Conservation (phyloP, 2,329 filamentous ascomycete species). For the Colletotrichum orchidophilum region DNA sequence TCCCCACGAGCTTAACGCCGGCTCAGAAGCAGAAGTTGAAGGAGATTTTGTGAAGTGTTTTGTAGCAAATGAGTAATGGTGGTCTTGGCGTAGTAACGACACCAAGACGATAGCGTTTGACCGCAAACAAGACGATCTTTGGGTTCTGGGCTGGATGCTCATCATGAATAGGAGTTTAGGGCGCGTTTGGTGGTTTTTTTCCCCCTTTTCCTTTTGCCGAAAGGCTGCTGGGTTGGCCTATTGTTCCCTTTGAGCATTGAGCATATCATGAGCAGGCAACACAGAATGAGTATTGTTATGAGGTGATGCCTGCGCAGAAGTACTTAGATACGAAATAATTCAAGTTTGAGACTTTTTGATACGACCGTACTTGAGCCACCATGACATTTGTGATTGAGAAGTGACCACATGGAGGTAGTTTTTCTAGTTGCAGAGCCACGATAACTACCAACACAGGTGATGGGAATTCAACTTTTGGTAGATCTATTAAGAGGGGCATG, state of each 20-base stretch:
- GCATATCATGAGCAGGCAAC: neutral
- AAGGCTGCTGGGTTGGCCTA: constrained; percentile 1
- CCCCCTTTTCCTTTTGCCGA: neutral
- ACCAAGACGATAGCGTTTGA: neutral
- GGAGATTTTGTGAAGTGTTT: constrained; percentile 71
- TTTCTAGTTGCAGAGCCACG: too few species aligned
- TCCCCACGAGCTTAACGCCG: constrained; percentile 80
- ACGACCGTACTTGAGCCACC: neutral
- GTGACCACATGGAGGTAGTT: too few species aligned
- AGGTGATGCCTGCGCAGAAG: constrained; percentile 1
- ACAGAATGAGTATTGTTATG: neutral
- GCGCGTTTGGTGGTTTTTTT: neutral
- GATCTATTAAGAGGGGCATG: too few species aligned
- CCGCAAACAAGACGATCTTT: neutral
- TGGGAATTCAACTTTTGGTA: too few species aligned
- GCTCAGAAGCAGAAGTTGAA: constrained; percentile 83
- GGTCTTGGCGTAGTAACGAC: neutral
- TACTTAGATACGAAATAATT: constrained; percentile 26
- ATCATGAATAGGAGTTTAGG: constrained; percentile 28
- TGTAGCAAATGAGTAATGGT: neutral
- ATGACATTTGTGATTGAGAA: too few species aligned
- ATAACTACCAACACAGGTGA: too few species aligned
- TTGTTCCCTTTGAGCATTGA: constrained; percentile 13
- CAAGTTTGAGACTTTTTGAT: neutral
- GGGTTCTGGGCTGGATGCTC: constrained; percentile 1